Evolutionary conservation across 78 protist genomes (phyloP).

Genomic region (Monocercomonoides exilis): DNA sequence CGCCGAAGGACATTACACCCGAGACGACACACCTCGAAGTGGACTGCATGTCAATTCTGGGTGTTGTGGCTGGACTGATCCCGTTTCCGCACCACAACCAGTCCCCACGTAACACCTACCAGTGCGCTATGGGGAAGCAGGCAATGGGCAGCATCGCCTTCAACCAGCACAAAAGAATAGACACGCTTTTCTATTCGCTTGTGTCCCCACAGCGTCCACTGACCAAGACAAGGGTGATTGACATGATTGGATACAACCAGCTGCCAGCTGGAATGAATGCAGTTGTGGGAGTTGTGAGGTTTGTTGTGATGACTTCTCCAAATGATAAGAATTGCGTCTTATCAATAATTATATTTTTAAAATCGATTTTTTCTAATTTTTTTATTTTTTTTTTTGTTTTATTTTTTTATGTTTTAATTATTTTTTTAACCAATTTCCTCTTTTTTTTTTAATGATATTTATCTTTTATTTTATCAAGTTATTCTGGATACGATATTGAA

Average conservation of each 20-base stretch:
- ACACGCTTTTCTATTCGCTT: conserved; percentile 71
- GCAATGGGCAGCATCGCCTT: conserved; percentile 95
- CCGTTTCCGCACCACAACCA: conserved; percentile 99
- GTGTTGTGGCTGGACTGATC: conserved; percentile 82
- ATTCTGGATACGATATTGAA: conserved; percentile 99
- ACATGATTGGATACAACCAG: conserved; percentile 55
- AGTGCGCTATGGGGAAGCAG: conserved; percentile 99
- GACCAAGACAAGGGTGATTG: conserved; percentile 74
- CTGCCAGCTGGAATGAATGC: conserved; percentile 91
- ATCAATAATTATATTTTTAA: too few relatives aligned
- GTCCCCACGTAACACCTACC: conserved; percentile 98
- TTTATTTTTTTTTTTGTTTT: too few relatives aligned
- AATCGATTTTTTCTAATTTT: too few relatives aligned
- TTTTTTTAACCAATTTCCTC: too few relatives aligned
- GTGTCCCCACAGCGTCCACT: conserved; percentile 78
- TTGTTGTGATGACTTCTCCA: too few relatives aligned
- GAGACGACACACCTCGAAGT: conserved; percentile 94
- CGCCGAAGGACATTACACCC: conserved; percentile 29
- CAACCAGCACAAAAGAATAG: conserved; percentile 90
- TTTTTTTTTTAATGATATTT: too few relatives aligned
- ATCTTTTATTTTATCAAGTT: conserved; percentile 28
- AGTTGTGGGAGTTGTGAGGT: conserved; percentile 89
- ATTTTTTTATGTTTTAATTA: too few relatives aligned
- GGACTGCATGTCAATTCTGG: conserved; percentile 94
- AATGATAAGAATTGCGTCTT: neutral